phyloP scores from a whole-genome alignment of 345 rosid species.

The Eucalyptus paniculata region DNA sequence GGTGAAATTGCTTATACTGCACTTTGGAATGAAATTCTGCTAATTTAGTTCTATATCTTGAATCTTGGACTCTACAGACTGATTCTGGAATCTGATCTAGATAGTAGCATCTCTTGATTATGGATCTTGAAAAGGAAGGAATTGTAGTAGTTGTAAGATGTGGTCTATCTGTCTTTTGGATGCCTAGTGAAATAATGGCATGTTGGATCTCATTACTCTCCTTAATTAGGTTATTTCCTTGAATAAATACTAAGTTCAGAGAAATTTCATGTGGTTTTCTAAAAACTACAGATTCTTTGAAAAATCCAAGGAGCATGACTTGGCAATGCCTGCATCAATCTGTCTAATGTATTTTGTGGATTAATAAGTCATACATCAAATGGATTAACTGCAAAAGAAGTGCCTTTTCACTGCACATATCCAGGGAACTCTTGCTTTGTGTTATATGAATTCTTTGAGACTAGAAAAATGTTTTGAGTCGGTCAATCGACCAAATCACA shows the following conservation, averaged over 20 bases:
- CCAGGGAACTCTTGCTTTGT: background rate
- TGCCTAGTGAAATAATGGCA: background rate
- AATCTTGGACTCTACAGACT: background rate
- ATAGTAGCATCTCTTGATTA: background rate
- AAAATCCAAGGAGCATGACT: background rate
- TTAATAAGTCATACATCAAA: background rate
- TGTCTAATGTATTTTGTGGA: background rate
- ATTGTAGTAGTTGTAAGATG: background rate
- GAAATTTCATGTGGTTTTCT: background rate
- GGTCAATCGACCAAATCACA: background rate
- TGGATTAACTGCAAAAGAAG: background rate
- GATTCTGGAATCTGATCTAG: background rate
- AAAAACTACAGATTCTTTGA: background rate
- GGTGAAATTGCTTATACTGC: background rate
- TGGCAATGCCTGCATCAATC: background rate
- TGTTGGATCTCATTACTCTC: background rate
- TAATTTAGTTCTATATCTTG: background rate
- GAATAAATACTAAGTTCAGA: background rate
- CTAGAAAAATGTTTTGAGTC: background rate
- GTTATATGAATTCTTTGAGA: background rate
- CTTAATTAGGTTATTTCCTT: background rate
- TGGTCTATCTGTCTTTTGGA: background rate
- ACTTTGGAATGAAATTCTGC: background rate
- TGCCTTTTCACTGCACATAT: background rate
- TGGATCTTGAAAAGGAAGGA: background rate